phyloP scores from a whole-genome alignment of 2,329 filamentous ascomycete genomes.

The Aspergillus quadricinctus region DNA sequence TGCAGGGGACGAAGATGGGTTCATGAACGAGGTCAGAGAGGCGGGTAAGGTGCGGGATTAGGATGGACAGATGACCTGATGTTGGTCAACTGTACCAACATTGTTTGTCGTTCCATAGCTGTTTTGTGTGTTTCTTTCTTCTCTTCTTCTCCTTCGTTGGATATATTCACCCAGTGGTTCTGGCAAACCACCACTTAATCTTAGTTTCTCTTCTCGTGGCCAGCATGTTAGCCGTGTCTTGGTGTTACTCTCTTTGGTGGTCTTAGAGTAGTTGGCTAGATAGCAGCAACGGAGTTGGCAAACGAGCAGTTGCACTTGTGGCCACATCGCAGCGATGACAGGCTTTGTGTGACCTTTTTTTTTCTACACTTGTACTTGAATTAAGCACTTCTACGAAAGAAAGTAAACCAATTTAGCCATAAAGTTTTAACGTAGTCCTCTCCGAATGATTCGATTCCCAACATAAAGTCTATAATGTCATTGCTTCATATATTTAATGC shows the following conservation, averaged over 20 bases:
- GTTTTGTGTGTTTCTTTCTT: conserved; percentile 1
- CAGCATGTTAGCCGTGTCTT: neutral
- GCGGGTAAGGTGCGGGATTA: conserved; percentile 36
- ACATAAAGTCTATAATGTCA: neutral
- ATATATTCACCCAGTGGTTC: conserved; percentile 9
- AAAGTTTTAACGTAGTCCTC: too few relatives aligned
- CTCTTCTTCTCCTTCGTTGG: neutral
- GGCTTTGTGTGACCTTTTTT: neutral
- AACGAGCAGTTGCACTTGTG: neutral
- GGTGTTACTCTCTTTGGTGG: neutral
- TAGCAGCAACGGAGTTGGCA: neutral
- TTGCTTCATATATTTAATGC: neutral
- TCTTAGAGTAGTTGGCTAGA: neutral
- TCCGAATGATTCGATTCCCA: too few relatives aligned
- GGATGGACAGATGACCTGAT: too few relatives aligned
- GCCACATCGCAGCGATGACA: too few relatives aligned
- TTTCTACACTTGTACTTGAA: neutral
- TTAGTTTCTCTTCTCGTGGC: conserved; percentile 1
- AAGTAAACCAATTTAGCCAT: too few relatives aligned
- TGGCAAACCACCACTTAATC: conserved; percentile 1
- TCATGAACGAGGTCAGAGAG: conserved; percentile 40
- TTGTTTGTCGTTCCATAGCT: neutral
- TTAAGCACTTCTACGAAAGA: neutral
- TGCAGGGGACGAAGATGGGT: conserved; percentile 38
- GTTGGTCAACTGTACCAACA: neutral